phyloP scores from a whole-genome alignment of 768 basidiomycete species.

The Mycena latifolia region DNA sequence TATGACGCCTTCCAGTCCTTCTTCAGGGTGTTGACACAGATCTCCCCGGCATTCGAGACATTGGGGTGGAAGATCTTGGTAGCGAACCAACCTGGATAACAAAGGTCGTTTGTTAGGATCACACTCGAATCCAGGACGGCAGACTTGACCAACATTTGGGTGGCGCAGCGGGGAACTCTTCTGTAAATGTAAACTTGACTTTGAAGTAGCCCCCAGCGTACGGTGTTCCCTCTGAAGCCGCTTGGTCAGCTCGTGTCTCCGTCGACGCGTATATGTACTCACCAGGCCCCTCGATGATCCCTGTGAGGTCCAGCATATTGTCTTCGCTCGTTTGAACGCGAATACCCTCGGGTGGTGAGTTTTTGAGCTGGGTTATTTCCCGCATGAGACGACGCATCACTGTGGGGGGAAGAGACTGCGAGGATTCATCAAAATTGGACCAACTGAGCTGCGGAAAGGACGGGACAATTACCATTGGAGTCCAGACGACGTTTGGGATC shows the following conservation, averaged over 20 bases:
- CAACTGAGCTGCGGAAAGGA: not conserved
- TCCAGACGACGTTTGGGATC: not conserved
- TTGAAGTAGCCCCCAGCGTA: conserved; percentile 77
- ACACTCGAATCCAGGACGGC: not conserved
- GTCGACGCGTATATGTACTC: conserved; percentile 46
- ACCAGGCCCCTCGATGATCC: conserved; percentile 94
- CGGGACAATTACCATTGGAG: conserved; percentile 13
- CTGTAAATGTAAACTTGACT: conserved; percentile 89
- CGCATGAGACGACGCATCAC: conserved; percentile 90
- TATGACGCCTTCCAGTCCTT: conserved; percentile 96
- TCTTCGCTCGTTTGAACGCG: conserved; percentile 88
- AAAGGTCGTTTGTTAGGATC: conserved; percentile 27
- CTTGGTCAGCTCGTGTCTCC: conserved; percentile 42
- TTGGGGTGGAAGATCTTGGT: conserved; percentile 99
- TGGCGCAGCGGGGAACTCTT: conserved; percentile 93
- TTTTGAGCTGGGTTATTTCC: conserved; percentile 85
- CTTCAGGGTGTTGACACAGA: conserved; percentile 97
- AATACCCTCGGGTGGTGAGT: conserved; percentile 92
- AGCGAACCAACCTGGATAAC: conserved; percentile 78
- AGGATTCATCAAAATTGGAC: not conserved
- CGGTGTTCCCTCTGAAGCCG: conserved; percentile 67
- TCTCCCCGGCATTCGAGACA: conserved; percentile 90
- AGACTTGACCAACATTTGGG: conserved; percentile 81
- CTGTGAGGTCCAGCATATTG: conserved; percentile 88
- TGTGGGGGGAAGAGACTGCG: conserved; percentile 60